Percentiles rank a stretch among this genome's conserved stretches.
Conservation (phyloP, 2,329 filamentous ascomycete species). For the Paecilomyces sp. region DNA sequence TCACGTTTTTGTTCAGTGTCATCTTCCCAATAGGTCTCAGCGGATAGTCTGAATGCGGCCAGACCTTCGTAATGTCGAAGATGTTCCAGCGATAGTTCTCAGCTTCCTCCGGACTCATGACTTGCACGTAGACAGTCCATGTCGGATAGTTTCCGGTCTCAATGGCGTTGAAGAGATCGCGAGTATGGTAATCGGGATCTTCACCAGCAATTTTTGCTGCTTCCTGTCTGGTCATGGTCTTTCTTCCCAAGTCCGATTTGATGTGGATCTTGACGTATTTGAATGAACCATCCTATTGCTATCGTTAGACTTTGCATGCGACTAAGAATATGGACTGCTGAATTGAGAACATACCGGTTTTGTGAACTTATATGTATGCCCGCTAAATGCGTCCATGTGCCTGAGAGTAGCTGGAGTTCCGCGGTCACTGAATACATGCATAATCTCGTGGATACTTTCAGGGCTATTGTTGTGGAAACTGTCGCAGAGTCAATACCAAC, state of each 20-base stretch:
- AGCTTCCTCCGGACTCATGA: conserved; percentile 47
- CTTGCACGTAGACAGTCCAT: conserved; percentile 51
- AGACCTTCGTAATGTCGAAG: conserved; percentile 52
- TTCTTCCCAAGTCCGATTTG: conserved; percentile 34
- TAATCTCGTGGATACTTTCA: conserved; percentile 54
- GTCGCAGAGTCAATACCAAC: too few relatives aligned
- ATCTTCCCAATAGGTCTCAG: conserved; percentile 44
- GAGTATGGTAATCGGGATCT: conserved; percentile 52
- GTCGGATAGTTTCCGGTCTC: conserved; percentile 49
- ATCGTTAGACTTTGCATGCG: too few relatives aligned
- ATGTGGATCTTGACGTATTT: conserved; percentile 55
- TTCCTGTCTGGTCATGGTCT: conserved; percentile 48
- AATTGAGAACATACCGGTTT: conserved; percentile 12
- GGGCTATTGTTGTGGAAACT: conserved; percentile 49
- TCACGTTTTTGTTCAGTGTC: conserved; percentile 44
- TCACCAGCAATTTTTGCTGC: conserved; percentile 44
- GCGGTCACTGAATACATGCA: conserved; percentile 56
- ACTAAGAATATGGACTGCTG: background rate
- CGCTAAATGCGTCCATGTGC: conserved; percentile 57
- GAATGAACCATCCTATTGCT: conserved; percentile 47
- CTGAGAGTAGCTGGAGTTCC: conserved; percentile 56
- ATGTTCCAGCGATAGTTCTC: conserved; percentile 43
- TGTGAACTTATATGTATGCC: conserved; percentile 58
- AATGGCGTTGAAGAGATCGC: conserved; percentile 57
- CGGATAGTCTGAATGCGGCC: conserved; percentile 46